Evolutionary conservation across 768 basidiomycete species (phyloP), one percentile per base, ranked within the genome.

Genomic region (Sporobolomyces roseus): DNA sequence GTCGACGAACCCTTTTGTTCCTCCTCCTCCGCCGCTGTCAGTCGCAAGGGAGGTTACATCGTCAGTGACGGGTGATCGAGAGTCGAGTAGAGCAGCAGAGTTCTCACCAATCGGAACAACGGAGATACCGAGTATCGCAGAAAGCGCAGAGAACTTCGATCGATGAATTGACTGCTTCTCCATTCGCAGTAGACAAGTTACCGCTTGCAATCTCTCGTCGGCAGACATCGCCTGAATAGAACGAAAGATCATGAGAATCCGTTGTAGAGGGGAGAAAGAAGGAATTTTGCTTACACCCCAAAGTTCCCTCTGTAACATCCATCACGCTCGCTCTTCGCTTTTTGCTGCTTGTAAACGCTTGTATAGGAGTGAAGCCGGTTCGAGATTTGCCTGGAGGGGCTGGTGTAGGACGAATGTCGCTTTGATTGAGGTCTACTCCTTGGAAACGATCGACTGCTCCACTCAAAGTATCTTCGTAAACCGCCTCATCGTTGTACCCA

Each of bases 51-150:
- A 46, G 23, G 45, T 23, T 27, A n/a, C n/a, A 49, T 38, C 8
- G 36, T 60, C 41, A 45, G 41, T 19, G 35, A 27, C 29, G 7
- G 10, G 30, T n/a, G 23, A 10, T 27, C 50, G 21, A 33, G 38
- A 17, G 50, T 19, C 23, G 36, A 33, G 19, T 16, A 35, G 19
- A 8, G 25, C 17, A 29, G 27, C 13, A 43, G 43, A 48, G 45
- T 23, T 21, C 61, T 65, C 68, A 71, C 55, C 75, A 76, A 51
- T 75, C 75, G 7, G 74, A 74, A 49, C 75, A 76, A 0, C 75
- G 65, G 19, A 52, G 36, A 55, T 76, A 76, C 7, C 65, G 50
- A 4, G 36, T 43, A 17, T 73, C 70, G 68, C 75, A 76, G 21
- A 60, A 62, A 7, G 65, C 51, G 59, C 75, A 76, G 17, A 76